Evolutionary conservation across 176 grass and related monocot species (phyloP).

Genomic region (Rhynchospora breviuscula): DNA sequence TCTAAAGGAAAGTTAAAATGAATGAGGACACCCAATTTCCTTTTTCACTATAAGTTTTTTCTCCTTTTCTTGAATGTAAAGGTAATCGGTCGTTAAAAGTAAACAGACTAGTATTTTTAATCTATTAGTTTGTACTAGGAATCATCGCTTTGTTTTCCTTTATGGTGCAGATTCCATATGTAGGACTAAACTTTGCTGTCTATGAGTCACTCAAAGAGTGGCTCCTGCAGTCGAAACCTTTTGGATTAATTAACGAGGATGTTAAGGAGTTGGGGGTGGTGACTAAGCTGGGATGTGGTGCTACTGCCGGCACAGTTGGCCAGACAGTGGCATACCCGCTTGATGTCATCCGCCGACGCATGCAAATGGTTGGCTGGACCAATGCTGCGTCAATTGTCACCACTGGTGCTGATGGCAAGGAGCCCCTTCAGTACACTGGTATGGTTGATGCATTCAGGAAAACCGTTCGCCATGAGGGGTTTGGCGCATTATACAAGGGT

Average conservation of each 20-base stretch:
- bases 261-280: slow-evolving; percentile 53
- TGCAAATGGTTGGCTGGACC: slow-evolving; percentile 99
- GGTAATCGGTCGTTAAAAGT: not conserved
- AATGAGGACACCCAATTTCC: not conserved
- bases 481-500: slow-evolving; percentile 92
- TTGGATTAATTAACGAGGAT: slow-evolving; percentile 52
- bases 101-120: not conserved
- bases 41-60: not conserved
- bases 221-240: slow-evolving; percentile 52
- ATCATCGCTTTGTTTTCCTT: not conserved
- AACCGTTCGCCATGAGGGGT: slow-evolving; percentile 77
- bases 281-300: slow-evolving; percentile 85
- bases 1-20: not conserved
- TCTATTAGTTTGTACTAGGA: not conserved
- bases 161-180: slow-evolving; percentile 69
- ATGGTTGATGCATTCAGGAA: slow-evolving; percentile 97
- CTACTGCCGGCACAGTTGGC: slow-evolving; percentile 75
- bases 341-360: slow-evolving; percentile 89
- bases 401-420: slow-evolving; percentile 42
- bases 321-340: slow-evolving; percentile 98
- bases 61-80: not conserved
- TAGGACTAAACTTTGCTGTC: slow-evolving; percentile 92
- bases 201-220: slow-evolving; percentile 94
- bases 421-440: slow-evolving; percentile 64
- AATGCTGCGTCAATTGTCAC: slow-evolving; percentile 74